Conservation (phyloP, 1,139 yeast genomes). For the Candida sp. region DNA sequence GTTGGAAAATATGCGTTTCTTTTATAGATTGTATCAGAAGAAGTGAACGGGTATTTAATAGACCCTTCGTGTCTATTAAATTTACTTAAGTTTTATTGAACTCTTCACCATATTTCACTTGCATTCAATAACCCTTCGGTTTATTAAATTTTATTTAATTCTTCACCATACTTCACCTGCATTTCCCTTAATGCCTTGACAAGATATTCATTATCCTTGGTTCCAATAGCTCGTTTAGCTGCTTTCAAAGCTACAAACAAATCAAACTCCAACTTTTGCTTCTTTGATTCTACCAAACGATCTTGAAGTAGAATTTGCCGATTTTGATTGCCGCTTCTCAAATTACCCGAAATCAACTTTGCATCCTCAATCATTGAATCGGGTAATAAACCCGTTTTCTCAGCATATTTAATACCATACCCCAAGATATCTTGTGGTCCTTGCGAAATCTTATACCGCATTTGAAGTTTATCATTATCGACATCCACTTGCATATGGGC, state of each 20-base stretch:
- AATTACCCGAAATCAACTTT: conserved; percentile 13
- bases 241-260: conserved; percentile 10
- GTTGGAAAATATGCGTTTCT: conserved; percentile 84
- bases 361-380: conserved; percentile 18
- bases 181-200: not conserved
- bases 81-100: no score
- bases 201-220: not conserved
- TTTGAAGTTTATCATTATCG: conserved; percentile 14
- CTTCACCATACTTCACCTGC: not conserved
- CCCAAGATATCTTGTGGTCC: conserved; percentile 17
- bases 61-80: no score
- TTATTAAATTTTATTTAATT: not conserved
- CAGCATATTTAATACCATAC: conserved; percentile 23
- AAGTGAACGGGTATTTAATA: conserved; percentile 13
- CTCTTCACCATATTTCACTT: not conserved
- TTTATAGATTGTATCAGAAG: conserved; percentile 69
- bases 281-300: conserved; percentile 3
- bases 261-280: conserved; percentile 11
- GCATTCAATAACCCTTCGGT: not conserved
- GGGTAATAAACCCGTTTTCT: conserved; percentile 16
- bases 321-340: conserved; percentile 5
- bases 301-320: not conserved
- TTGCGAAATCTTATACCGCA: conserved; percentile 20
- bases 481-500: conserved; percentile 21
- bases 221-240: conserved; percentile 6